phyloP scores from a whole-genome alignment of 768 basidiomycete genomes.

The Mycena galopus region DNA sequence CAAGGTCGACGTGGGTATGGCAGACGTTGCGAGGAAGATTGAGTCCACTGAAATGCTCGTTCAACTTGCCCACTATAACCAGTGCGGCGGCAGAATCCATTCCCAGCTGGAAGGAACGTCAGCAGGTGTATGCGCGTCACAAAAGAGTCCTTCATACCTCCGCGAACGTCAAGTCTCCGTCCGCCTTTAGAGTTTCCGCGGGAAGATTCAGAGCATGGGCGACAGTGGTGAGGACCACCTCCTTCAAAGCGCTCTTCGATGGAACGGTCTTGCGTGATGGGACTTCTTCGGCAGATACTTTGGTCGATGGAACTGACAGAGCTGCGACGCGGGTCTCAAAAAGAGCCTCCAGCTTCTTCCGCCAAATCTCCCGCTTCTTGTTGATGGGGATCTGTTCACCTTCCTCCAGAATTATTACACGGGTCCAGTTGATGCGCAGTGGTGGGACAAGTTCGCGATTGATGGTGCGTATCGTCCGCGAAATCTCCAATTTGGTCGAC shows the following conservation, averaged over 20 bases:
- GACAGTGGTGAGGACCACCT: too few relatives aligned
- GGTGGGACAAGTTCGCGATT: conserved; percentile 50
- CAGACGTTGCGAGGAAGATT: conserved; percentile 50
- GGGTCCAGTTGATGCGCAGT: too few relatives aligned
- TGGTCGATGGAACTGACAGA: not conserved
- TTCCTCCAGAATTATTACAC: too few relatives aligned
- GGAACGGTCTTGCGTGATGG: not conserved
- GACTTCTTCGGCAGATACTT: not conserved
- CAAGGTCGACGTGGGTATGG: conserved; percentile 49
- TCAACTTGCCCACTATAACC: too few relatives aligned
- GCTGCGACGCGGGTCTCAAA: conserved; percentile 43
- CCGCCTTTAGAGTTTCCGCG: too few relatives aligned
- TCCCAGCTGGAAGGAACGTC: conserved; percentile 42
- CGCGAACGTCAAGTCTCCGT: too few relatives aligned
- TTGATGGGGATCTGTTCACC: too few relatives aligned
- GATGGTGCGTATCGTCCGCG: conserved; percentile 42
- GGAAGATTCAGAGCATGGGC: too few relatives aligned
- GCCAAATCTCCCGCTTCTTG: too few relatives aligned
- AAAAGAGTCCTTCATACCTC: not conserved
- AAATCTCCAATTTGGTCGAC: conserved; percentile 41
- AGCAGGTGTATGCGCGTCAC: not conserved
- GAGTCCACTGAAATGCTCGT: conserved; percentile 40
- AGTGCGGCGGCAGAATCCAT: conserved; percentile 52
- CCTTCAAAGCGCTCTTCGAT: conserved; percentile 42
- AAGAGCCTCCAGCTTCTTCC: conserved; percentile 48